phyloP scores from a whole-genome alignment of 1,284 basidiomycete species.

The Vanrija sp. region DNA sequence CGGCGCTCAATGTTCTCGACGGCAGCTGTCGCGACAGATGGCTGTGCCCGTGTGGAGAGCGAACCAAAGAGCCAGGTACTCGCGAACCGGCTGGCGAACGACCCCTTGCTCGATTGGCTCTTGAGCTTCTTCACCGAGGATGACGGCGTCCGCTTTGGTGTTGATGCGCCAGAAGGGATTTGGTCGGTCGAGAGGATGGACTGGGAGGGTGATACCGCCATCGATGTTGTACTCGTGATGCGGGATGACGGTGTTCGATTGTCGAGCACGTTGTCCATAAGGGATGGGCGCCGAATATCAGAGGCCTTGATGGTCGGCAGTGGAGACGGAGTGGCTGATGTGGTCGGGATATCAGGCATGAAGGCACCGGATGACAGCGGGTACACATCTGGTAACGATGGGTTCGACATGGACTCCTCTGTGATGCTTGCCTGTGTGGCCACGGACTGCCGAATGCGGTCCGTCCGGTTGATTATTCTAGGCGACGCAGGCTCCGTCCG shows the following conservation, averaged over 20 bases:
- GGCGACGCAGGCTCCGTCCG: neutral
- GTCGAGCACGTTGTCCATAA: neutral
- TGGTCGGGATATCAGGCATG: no score
- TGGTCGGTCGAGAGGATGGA: conserved; percentile 8
- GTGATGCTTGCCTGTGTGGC: conserved; percentile 5
- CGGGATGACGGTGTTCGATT: conserved; percentile 9
- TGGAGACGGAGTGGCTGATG: neutral
- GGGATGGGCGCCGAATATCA: neutral
- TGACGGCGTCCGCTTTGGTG: conserved; percentile 27
- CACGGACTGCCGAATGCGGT: no score
- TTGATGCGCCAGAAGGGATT: conserved; percentile 33
- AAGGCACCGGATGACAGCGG: neutral
- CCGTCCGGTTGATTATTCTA: no score
- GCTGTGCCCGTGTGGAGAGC: conserved; percentile 31
- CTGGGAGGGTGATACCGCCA: conserved; percentile 9
- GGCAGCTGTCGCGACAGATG: conserved; percentile 36
- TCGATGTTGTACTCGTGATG: conserved; percentile 9
- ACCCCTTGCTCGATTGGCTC: conserved; percentile 37
- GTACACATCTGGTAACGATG: conserved; percentile 5
- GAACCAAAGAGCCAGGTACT: conserved; percentile 41
- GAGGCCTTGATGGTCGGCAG: neutral
- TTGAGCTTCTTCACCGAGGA: conserved; percentile 29
- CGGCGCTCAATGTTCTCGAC: conserved; percentile 31
- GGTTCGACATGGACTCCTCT: conserved; percentile 10
- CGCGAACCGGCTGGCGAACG: conserved; percentile 36